These are phyloP conservation scores for Dioszegia aurantiaca DNA, from an alignment of 768 basidiomycete species.

Conservation along the genomic window DNA sequence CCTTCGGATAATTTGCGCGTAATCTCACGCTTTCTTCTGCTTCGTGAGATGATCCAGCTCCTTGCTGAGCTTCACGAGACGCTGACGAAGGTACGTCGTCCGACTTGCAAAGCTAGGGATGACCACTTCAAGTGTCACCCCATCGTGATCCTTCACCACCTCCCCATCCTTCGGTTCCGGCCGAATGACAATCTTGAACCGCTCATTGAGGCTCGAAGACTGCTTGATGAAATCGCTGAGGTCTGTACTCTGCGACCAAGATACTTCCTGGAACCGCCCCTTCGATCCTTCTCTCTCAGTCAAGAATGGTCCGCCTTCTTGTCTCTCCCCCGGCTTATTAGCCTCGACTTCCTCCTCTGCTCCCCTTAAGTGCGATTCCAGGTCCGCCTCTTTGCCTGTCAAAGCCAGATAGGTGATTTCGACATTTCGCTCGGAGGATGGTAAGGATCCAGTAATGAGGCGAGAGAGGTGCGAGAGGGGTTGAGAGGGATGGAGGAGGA, in stretches of 20 bases:
- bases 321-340: constrained; percentile 7
- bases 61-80: constrained; percentile 55
- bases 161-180: constrained; percentile 46
- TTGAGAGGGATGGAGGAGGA: constrained; percentile 68
- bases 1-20: background rate
- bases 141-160: background rate
- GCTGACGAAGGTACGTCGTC: constrained; percentile 60
- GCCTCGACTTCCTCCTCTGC: constrained; percentile 21
- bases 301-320: constrained; percentile 52
- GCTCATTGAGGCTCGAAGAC: constrained; percentile 57
- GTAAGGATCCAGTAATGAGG: constrained; percentile 58
- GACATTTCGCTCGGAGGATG: constrained; percentile 29
- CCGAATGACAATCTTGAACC: constrained; percentile 58
- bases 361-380: constrained; percentile 39
- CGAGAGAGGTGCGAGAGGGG: constrained; percentile 65
- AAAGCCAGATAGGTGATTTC: constrained; percentile 49
- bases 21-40: constrained; percentile 58
- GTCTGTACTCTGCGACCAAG: constrained; percentile 66
- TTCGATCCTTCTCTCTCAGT: constrained; percentile 29
- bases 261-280: constrained; percentile 49
- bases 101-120: constrained; percentile 66
- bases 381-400: constrained; percentile 40
- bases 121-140: constrained; percentile 56
- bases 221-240: constrained; percentile 66
- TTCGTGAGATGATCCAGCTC: constrained; percentile 59